phyloP scores from a whole-genome alignment of 108 stramenopile genomes.

The Nannochloropsis gaditana region DNA sequence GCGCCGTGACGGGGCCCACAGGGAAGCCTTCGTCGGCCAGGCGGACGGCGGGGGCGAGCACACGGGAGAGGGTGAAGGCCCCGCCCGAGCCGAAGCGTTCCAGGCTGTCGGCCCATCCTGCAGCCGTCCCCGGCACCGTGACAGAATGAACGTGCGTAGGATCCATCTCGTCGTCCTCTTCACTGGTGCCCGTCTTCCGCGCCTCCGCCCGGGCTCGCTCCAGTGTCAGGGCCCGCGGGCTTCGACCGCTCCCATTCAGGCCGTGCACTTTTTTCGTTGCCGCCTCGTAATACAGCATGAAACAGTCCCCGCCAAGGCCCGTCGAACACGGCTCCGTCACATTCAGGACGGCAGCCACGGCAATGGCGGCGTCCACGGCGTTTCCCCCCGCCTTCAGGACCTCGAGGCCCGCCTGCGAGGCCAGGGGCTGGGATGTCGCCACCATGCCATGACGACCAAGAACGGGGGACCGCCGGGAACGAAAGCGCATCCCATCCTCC shows the following conservation, averaged over 20 bases:
- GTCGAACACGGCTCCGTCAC: constrained; percentile 54
- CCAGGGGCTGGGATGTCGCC: constrained; percentile 53
- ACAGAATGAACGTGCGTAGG: constrained; percentile 62
- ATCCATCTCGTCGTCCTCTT: constrained; percentile 21
- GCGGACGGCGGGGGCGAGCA: constrained; percentile 78
- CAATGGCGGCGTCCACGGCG: constrained; percentile 60
- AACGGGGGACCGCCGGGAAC: constrained; percentile 46
- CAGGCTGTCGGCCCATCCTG: constrained; percentile 75
- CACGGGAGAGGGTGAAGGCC: constrained; percentile 61
- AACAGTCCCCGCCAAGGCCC: constrained; percentile 59
- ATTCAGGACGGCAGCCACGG: constrained; percentile 57
- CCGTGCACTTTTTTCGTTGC: constrained; percentile 58
- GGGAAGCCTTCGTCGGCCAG: constrained; percentile 89
- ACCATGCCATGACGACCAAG: constrained; percentile 45
- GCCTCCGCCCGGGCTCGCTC: constrained; percentile 53
- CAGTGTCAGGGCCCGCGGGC: constrained; percentile 62
- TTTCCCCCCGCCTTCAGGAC: constrained; percentile 53
- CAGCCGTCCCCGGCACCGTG: constrained; percentile 92
- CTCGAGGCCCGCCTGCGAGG: constrained; percentile 42
- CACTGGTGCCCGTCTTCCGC: background rate
- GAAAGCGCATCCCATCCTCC: constrained; percentile 8
- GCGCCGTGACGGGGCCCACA: constrained; percentile 71
- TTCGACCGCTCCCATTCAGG: constrained; percentile 77
- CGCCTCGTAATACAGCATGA: constrained; percentile 75
- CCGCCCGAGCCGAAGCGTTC: constrained; percentile 53